Conservation (phyloP, 257 asterid species). For the Oldenlandia corymbosa region DNA sequence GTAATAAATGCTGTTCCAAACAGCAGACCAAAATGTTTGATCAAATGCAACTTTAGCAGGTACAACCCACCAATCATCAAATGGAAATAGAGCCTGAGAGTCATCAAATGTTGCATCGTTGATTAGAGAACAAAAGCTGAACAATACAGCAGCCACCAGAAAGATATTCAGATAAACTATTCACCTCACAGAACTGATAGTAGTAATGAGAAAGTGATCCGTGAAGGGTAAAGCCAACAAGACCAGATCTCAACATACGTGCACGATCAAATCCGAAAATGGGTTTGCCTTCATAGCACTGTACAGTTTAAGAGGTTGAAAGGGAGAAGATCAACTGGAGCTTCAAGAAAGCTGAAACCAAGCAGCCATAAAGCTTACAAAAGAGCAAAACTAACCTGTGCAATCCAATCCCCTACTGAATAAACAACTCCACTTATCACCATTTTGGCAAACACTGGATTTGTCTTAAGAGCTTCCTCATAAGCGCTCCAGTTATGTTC, state of each 20-base stretch:
- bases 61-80: constrained; percentile 89
- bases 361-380: background rate
- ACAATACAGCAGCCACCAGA: background rate
- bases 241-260: constrained; percentile 73
- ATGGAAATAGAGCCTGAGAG: constrained; percentile 72
- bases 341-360: background rate
- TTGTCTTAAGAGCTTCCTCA: constrained; percentile 73
- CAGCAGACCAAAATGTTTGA: constrained; percentile 75
- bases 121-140: constrained; percentile 3
- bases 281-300: constrained; percentile 93
- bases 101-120: background rate
- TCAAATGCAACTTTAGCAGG: constrained; percentile 79
- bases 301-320: constrained; percentile 2
- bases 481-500: constrained; percentile 86
- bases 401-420: constrained; percentile 82
- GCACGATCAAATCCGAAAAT: constrained; percentile 68
- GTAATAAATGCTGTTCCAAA: constrained; percentile 84
- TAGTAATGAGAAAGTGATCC: constrained; percentile 91
- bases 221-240: constrained; percentile 67
- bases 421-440: constrained; percentile 84
- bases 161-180: background rate
- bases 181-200: constrained; percentile 82
- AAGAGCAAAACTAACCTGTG: constrained; percentile 50
- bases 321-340: background rate
- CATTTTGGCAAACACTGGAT: constrained; percentile 83